phyloP scores from a whole-genome alignment of 192 early-diverging fungal species.

The Gigaspora rosea region DNA sequence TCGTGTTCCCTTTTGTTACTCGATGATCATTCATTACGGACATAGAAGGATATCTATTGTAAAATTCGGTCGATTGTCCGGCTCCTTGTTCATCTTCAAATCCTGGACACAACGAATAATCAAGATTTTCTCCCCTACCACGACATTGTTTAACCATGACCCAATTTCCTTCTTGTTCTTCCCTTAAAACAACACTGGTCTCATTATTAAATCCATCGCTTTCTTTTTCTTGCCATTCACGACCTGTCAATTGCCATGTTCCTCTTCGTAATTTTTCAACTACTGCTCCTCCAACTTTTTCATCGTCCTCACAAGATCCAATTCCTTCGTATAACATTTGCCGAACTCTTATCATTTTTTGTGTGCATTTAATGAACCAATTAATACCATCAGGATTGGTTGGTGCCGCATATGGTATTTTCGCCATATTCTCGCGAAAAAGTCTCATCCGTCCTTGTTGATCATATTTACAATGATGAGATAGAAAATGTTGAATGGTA shows the following conservation, averaged over 20 bases:
- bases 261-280: constrained; percentile 34
- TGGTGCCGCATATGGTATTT: constrained; percentile 48
- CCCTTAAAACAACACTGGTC: constrained; percentile 24
- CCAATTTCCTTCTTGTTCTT: constrained; percentile 34
- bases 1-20: background rate
- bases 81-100: background rate
- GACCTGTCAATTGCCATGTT: constrained; percentile 5
- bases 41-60: background rate
- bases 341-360: constrained; percentile 16
- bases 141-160: constrained; percentile 30
- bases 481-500: constrained; percentile 51
- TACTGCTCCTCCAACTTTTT: constrained; percentile 33
- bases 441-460: constrained; percentile 58
- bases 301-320: constrained; percentile 31
- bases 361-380: constrained; percentile 8
- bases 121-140: constrained; percentile 26
- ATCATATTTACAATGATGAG: constrained; percentile 54
- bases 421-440: constrained; percentile 61
- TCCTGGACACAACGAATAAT: constrained; percentile 31
- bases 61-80: background rate
- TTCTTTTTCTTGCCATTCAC: constrained; percentile 26
- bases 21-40: background rate
- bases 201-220: constrained; percentile 1
- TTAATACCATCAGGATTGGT: background rate
- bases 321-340: constrained; percentile 28